phyloP scores from a whole-genome alignment of 768 basidiomycete species.

The Mycena epipterygia region DNA sequence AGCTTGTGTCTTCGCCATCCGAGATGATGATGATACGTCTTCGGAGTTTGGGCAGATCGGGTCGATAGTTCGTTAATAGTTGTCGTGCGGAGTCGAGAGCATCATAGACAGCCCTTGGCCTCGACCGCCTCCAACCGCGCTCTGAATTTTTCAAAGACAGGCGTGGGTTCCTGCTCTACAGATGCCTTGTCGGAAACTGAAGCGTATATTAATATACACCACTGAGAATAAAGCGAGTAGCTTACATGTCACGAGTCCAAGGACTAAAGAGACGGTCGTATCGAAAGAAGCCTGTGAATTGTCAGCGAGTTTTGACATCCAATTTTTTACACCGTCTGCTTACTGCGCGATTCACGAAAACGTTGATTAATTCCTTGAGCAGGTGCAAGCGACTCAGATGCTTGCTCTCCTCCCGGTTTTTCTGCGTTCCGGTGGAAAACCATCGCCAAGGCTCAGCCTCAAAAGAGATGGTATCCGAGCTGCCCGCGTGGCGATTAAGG shows the following conservation, averaged over 20 bases:
- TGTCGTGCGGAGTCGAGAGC: constrained; percentile 38
- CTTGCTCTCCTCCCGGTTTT: constrained; percentile 33
- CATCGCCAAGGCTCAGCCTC: constrained; percentile 23
- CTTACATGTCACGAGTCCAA: constrained; percentile 45
- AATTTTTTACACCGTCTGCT: background rate
- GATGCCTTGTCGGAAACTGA: constrained; percentile 39
- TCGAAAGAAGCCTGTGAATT: constrained; percentile 42
- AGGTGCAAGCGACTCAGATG: constrained; percentile 39
- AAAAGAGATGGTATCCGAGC: background rate
- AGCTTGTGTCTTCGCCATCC: constrained; percentile 46
- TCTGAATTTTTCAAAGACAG: constrained; percentile 44
- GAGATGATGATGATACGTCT: constrained; percentile 45
- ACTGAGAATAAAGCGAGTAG: background rate
- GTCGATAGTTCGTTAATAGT: constrained; percentile 37
- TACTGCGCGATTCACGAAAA: constrained; percentile 44
- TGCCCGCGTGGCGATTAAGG: background rate
- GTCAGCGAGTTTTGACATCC: background rate
- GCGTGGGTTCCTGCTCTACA: constrained; percentile 40
- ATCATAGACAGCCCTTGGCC: constrained; percentile 43
- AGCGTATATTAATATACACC: background rate
- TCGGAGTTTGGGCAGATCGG: constrained; percentile 41
- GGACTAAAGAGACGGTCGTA: constrained; percentile 40
- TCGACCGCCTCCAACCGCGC: constrained; percentile 31
- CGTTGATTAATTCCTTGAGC: constrained; percentile 43
- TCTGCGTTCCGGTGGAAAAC: constrained; percentile 9